Conservation (phyloP, 1,284 basidiomycete species). For the Pseudozyma hubeiensis region DNA sequence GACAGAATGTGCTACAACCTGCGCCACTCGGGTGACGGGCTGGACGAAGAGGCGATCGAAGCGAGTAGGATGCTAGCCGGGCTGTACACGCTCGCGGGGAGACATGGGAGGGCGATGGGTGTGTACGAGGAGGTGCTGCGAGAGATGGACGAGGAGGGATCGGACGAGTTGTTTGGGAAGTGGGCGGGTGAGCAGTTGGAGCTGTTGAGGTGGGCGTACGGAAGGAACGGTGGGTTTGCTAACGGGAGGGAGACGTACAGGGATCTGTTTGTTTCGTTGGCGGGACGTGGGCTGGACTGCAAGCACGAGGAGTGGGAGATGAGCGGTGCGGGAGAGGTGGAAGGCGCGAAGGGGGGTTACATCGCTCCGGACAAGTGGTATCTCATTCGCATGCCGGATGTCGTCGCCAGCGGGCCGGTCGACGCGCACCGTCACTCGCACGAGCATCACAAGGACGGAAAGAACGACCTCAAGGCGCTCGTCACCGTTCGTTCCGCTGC, state of each 20-base stretch:
- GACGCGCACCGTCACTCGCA: constrained; percentile 1
- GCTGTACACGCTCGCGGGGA: neutral
- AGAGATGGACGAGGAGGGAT: constrained; percentile 5
- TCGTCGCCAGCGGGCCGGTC: neutral
- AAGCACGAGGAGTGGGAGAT: neutral
- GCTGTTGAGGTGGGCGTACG: neutral
- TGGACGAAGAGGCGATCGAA: constrained; percentile 6
- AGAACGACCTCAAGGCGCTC: neutral
- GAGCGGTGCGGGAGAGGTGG: neutral
- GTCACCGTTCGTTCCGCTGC: too few relatives aligned
- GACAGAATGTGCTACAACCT: constrained; percentile 9
- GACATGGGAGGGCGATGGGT: neutral
- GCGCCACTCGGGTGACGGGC: constrained; percentile 11
- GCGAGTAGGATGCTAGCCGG: constrained; percentile 2
- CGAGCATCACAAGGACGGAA: neutral
- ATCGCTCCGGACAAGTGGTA: neutral
- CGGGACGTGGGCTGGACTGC: neutral
- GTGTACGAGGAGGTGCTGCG: constrained; percentile 13
- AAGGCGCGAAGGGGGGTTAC: neutral
- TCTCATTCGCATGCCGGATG: neutral
- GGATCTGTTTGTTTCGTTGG: neutral
- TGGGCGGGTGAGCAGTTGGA: constrained; percentile 1
- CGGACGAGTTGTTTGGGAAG: neutral
- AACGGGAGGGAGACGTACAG: neutral
- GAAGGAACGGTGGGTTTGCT: neutral